Conservation (phyloP, 176 grass and related monocot genomes). For the Hyparrhenia diplandra region DNA sequence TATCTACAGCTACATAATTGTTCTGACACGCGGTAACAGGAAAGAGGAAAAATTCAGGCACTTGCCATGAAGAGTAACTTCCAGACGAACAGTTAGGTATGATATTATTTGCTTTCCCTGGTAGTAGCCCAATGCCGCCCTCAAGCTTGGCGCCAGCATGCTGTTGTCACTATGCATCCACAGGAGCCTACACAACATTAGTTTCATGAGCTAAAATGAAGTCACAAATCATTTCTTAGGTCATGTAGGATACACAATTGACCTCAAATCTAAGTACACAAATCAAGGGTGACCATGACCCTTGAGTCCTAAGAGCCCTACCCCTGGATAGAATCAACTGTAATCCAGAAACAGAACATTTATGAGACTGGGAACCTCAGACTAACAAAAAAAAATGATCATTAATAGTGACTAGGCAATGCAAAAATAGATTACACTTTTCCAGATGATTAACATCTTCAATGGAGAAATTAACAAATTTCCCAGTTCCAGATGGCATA, state of each 20-base stretch:
- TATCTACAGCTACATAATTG: conserved; percentile 52
- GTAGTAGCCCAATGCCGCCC: conserved; percentile 23
- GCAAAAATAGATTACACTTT: not conserved
- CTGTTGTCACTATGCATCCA: conserved; percentile 34
- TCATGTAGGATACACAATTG: not conserved
- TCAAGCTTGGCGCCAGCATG: conserved; percentile 32
- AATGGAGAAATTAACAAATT: conserved; percentile 2
- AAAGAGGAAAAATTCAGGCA: conserved; percentile 45
- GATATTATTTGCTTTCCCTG: conserved; percentile 48
- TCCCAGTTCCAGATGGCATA: not conserved
- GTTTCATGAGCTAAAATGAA: not conserved
- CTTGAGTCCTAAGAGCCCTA: not conserved
- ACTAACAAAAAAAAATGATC: not conserved
- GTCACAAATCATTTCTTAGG: not conserved
- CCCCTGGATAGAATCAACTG: not conserved
- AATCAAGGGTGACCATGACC: not conserved
- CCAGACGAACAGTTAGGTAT: conserved; percentile 51
- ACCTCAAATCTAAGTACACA: not conserved
- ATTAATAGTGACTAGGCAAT: not conserved
- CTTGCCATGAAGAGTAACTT: conserved; percentile 45
- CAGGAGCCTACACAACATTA: conserved; percentile 34
- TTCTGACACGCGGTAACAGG: conserved; percentile 37
- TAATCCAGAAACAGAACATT: not conserved
- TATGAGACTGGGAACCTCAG: not conserved
- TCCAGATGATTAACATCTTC: not conserved